Evolutionary conservation across 208 protist genomes (phyloP).

Genomic region (Kentomonas sorsogonicus): DNA sequence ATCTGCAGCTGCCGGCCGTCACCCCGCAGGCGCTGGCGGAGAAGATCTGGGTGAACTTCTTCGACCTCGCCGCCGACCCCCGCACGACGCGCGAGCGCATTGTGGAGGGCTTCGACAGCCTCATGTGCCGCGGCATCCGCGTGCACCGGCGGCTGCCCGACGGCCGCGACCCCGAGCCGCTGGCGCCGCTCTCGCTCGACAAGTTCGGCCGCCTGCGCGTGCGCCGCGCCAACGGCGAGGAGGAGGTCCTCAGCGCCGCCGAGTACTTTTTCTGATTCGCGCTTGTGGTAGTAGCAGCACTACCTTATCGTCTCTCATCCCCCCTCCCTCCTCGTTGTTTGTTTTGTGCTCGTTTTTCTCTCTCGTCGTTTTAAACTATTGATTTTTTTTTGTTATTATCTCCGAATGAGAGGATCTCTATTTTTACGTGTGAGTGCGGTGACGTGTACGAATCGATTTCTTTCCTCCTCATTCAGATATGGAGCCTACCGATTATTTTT

Average conservation of each 20-base stretch:
- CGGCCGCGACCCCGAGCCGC: conserved; percentile 32
- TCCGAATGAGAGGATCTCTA: no score
- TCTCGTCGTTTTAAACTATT: no score
- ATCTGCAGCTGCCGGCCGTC: conserved; percentile 4
- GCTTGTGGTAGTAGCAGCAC: no score
- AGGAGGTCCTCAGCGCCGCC: conserved; percentile 25
- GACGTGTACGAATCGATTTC: no score
- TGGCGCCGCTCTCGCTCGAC: conserved; percentile 43
- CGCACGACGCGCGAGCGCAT: conserved; percentile 18
- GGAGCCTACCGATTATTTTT: conserved; percentile 1
- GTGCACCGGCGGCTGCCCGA: conserved; percentile 33
- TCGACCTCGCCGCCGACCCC: conserved; percentile 19
- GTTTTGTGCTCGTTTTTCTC: background rate
- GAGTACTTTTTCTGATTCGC: conserved; percentile 4
- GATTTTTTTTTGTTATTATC: no score
- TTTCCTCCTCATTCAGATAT: background rate
- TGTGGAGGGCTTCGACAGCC: conserved; percentile 34
- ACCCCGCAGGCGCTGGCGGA: conserved; percentile 28
- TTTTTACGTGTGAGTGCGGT: no score
- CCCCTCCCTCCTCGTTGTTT: no score
- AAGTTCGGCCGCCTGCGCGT: conserved; percentile 59
- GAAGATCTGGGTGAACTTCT: conserved; percentile 34
- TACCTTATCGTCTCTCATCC: no score
- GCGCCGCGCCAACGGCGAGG: conserved; percentile 23
- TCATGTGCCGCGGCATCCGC: conserved; percentile 36